Evolutionary conservation across 441 rosid genomes (phyloP).

Genomic region (Francoa sonchifolia): DNA sequence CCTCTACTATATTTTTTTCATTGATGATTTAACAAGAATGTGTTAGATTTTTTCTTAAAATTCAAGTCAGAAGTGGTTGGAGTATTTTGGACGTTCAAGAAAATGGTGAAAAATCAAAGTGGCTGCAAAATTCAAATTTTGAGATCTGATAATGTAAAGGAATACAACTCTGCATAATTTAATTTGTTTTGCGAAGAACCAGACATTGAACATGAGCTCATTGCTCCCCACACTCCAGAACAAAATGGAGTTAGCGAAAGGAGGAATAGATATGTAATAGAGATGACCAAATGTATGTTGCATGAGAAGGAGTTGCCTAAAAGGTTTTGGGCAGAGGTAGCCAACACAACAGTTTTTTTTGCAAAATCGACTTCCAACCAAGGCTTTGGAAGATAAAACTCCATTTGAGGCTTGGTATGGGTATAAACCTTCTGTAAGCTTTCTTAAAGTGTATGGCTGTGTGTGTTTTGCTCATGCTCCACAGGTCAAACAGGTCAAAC

Average conservation of each 20-base stretch:
- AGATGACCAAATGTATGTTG: slow-evolving; percentile 10
- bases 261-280: slow-evolving; percentile 4
- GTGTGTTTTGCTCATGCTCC: slow-evolving; percentile 2
- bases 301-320: slow-evolving; percentile 1
- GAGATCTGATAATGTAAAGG: slow-evolving; percentile 11
- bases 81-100: slow-evolving; percentile 10
- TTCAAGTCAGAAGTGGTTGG: slow-evolving; percentile 7
- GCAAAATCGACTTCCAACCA: neutral
- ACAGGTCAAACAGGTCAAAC: neutral
- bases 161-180: slow-evolving; percentile 8
- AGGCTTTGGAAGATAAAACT: slow-evolving; percentile 1
- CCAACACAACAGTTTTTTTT: slow-evolving; percentile 1
- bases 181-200: neutral
- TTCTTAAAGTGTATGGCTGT: slow-evolving; percentile 7
- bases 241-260: slow-evolving; percentile 14
- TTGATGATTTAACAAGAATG: slow-evolving; percentile 7
- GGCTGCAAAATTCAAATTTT: slow-evolving; percentile 4
- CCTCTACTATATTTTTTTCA: slow-evolving; percentile 2
- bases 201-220: slow-evolving; percentile 11
- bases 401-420: slow-evolving; percentile 9
- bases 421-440: neutral
- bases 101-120: slow-evolving; percentile 6
- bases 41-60: slow-evolving; percentile 10
- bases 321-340: slow-evolving; percentile 5
- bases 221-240: slow-evolving; percentile 9